Percentiles rank a stretch among this genome's conserved stretches.
phyloP scores from a whole-genome alignment of 2,329 filamentous ascomycete species.

The Trichoderma gracile region DNA sequence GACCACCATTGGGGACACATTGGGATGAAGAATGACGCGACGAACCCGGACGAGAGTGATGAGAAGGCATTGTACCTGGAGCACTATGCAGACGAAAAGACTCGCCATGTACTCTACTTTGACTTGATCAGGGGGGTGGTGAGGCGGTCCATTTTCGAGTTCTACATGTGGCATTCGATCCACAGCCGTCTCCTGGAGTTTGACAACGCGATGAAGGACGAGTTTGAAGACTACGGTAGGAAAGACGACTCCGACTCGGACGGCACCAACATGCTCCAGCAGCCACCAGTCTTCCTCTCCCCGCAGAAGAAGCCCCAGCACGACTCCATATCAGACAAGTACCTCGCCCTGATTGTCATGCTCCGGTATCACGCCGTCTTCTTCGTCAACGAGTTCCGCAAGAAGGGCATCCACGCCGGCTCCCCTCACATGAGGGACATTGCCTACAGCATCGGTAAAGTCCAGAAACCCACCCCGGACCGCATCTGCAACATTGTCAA shows the following conservation, averaged over 20 bases:
- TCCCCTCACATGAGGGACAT: slow-evolving; percentile 28
- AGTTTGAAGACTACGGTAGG: neutral
- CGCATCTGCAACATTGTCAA: neutral
- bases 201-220: neutral
- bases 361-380: slow-evolving; percentile 29
- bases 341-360: slow-evolving; percentile 1
- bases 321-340: neutral
- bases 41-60: neutral
- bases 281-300: neutral
- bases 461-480: neutral
- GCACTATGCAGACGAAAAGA: neutral
- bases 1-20: slow-evolving; percentile 1
- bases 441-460: slow-evolving; percentile 1
- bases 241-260: neutral
- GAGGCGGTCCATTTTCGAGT: neutral
- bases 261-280: neutral
- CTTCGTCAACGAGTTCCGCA: slow-evolving; percentile 31
- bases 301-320: neutral
- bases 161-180: neutral
- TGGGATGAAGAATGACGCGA: neutral
- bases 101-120: neutral
- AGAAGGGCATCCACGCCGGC: slow-evolving; percentile 31
- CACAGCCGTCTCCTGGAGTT: neutral
- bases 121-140: neutral
- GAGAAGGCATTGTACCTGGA: neutral